phyloP scores from a whole-genome alignment of 257 asterid genomes.

The Agastache rugosa region DNA sequence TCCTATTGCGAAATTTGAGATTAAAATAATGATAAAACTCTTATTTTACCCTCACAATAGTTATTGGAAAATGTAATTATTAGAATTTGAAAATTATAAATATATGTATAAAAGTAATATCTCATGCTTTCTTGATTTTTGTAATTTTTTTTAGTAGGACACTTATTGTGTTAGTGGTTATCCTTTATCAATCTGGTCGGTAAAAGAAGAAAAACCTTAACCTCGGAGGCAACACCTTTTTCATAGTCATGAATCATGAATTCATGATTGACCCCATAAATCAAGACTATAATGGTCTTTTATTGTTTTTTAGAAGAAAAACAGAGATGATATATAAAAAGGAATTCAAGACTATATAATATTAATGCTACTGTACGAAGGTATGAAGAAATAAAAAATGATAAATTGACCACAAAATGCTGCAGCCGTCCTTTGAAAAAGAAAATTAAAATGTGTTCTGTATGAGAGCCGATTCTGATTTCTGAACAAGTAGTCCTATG shows the following conservation, averaged over 20 bases:
- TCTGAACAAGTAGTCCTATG: conserved; percentile 21
- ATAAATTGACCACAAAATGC: conserved; percentile 20
- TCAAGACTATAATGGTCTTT: background rate
- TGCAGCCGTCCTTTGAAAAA: conserved; percentile 8
- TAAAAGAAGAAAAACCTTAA: background rate
- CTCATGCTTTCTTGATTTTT: no score
- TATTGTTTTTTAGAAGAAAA: background rate
- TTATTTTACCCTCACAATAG: no score
- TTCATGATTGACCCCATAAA: conserved; percentile 25
- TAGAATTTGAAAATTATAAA: no score
- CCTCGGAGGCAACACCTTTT: background rate
- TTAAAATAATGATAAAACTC: no score
- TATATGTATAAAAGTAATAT: no score
- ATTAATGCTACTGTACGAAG: background rate
- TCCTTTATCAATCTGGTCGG: conserved; percentile 28
- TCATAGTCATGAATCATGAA: no score
- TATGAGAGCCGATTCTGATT: background rate
- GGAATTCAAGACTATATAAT: background rate
- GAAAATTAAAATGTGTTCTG: background rate
- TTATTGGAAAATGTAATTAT: no score
- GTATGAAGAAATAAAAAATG: background rate
- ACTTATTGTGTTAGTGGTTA: no score
- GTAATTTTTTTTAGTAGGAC: no score
- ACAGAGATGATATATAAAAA: no score
- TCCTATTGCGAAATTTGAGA: no score